phyloP scores from a whole-genome alignment of 768 basidiomycete genomes.

The Mycena amicta region DNA sequence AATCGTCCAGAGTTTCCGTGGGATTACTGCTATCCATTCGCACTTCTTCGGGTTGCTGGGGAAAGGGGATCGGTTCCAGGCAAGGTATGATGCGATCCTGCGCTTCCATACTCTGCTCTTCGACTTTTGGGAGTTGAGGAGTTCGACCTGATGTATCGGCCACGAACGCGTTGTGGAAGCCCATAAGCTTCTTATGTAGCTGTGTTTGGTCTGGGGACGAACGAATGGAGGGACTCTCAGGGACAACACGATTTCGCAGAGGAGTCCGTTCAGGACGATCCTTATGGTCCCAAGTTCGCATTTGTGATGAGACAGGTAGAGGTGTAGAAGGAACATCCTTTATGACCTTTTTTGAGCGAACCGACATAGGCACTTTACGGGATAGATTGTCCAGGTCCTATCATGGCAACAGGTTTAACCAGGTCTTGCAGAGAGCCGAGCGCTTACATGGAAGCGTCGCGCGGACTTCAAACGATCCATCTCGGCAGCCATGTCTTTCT shows the following conservation, averaged over 20 bases:
- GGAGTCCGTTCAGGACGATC: constrained; percentile 36
- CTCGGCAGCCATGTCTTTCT: constrained; percentile 67
- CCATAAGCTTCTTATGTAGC: constrained; percentile 43
- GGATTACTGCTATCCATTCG: constrained; percentile 24
- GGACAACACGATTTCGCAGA: no score
- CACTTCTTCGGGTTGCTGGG: constrained; percentile 15
- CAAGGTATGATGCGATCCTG: no score
- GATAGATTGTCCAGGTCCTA: constrained; percentile 64
- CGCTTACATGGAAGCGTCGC: constrained; percentile 64
- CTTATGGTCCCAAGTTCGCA: constrained; percentile 38
- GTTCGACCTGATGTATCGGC: constrained; percentile 39
- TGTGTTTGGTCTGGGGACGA: constrained; percentile 24
- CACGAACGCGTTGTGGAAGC: constrained; percentile 59
- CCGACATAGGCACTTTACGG: constrained; percentile 50
- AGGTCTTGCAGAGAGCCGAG: no score
- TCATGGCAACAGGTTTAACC: constrained; percentile 46
- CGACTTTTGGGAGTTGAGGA: constrained; percentile 17
- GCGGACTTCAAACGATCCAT: constrained; percentile 72
- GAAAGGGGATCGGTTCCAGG: constrained; percentile 20
- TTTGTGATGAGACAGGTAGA: constrained; percentile 42
- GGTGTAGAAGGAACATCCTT: constrained; percentile 44
- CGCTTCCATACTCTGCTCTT: not conserved
- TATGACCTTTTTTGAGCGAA: constrained; percentile 42
- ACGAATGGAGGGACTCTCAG: no score
- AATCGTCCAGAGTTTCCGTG: constrained; percentile 5